Base-by-base conservation (phyloP, 495 filamentous ascomycete genomes). In the Rhizodiscina lignyota region DNA sequence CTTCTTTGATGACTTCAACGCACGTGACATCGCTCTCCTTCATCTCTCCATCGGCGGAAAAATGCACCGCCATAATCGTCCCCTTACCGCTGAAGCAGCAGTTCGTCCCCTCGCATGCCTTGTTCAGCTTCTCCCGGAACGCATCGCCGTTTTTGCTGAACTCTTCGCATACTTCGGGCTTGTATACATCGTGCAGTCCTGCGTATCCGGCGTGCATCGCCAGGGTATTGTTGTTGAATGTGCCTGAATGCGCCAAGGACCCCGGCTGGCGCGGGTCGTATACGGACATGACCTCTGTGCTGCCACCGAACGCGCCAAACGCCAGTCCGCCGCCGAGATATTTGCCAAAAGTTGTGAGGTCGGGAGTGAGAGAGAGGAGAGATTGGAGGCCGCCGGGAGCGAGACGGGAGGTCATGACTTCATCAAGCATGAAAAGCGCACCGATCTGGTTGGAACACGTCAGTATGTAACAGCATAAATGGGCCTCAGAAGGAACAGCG, bases 171-270 rank as follows among this genome's bases (percentile, higher is more conserved):
- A 51, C 51, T n/a, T 57, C 55, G 0, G 60, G 49, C 18, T 58
- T 62, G 39, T 58, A 66, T 1, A 69, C 47, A 21, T 56, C 31
- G 5, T 41, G 36, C 8, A 71, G 43, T 2, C 57, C 70, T 4
- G 51, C 52, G 36, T 53, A 57, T 4, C 70, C 74, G 4, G 61
- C 68, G 19, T 52, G 55, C 68, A 77, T 75, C 1, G 63, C 62
- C 10, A 78, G 44, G 1, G 64, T 62, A 41, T 79, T 79, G 42
- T 79, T 80, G 35, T 80, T 77, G 45, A 75, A 80, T 0, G 74
- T 80, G 0, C 75, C 74, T 0, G 71, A 66, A 39, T 80, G 75
- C 3, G 29, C 32, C 2, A 44, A 17, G 10, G 37, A 30, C 23
- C 38, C 38, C 2, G 38, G 20, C 10, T 39, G 37, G 1, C 54